Percentiles rank a stretch among this genome's conserved stretches.
Evolutionary conservation across 495 filamentous ascomycete species (phyloP).

Genomic region (Daldinia grandis): DNA sequence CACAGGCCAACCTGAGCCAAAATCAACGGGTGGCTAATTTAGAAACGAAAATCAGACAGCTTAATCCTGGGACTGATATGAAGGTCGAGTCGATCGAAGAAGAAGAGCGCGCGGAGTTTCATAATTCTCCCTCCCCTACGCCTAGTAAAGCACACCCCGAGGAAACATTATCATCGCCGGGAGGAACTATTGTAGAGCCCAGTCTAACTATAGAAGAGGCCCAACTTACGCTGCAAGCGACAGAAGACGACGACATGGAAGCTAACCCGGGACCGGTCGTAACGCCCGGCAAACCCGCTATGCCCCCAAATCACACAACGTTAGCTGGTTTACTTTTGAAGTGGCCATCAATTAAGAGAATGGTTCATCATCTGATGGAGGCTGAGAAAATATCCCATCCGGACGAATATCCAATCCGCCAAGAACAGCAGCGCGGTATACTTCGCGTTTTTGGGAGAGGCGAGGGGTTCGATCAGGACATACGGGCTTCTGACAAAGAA

Average conservation of each 20-base stretch:
- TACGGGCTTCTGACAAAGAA: constrained; percentile 48
- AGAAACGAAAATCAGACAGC: constrained; percentile 34
- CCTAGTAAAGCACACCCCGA: constrained; percentile 36
- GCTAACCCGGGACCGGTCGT: constrained; percentile 56
- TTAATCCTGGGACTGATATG: constrained; percentile 39
- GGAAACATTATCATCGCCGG: constrained; percentile 41
- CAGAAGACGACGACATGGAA: constrained; percentile 54
- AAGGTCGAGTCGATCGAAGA: constrained; percentile 46
- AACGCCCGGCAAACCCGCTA: constrained; percentile 64
- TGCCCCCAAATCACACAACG: constrained; percentile 82
- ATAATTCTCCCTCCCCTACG: constrained; percentile 28
- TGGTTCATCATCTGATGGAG: constrained; percentile 59
- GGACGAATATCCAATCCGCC: constrained; percentile 67
- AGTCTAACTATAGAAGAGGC: constrained; percentile 45
- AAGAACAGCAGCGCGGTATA: constrained; percentile 78
- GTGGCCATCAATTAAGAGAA: constrained; percentile 69
- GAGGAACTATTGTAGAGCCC: constrained; percentile 41
- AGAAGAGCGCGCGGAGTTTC: constrained; percentile 37
- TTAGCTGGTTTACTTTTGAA: constrained; percentile 79
- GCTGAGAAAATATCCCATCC: constrained; percentile 68
- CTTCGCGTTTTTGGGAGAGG: constrained; percentile 81
- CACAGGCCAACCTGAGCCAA: constrained; percentile 25
- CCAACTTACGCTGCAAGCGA: constrained; percentile 47
- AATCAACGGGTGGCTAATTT: constrained; percentile 39
- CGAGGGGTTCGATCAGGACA: constrained; percentile 67